Evolutionary conservation across 306 rosid species (phyloP).

Genomic region (Gastrolobium bilobum): DNA sequence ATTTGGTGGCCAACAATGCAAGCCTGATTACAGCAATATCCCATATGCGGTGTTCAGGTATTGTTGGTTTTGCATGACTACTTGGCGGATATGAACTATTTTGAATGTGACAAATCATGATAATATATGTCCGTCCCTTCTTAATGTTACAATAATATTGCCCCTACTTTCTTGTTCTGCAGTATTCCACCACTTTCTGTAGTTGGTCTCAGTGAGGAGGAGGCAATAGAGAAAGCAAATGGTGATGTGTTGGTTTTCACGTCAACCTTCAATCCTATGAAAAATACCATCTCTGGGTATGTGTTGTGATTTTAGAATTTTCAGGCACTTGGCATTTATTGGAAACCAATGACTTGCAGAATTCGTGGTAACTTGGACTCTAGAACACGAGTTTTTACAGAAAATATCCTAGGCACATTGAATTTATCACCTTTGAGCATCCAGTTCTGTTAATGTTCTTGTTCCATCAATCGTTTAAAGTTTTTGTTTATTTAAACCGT

Average conservation of each 20-base stretch:
- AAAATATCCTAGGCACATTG: neutral
- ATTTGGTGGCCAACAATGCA: conserved; percentile 77
- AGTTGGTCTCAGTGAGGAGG: conserved; percentile 96
- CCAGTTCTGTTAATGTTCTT: conserved; percentile 11
- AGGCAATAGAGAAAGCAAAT: conserved; percentile 78
- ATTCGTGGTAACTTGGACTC: conserved; percentile 40
- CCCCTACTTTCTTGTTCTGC: conserved; percentile 51
- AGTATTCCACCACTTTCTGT: conserved; percentile 96
- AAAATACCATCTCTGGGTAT: conserved; percentile 97
- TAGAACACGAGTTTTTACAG: conserved; percentile 9
- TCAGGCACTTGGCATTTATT: conserved; percentile 32
- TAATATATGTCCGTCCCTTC: conserved; percentile 25
- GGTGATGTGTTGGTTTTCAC: conserved; percentile 86
- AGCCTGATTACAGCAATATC: conserved; percentile 73
- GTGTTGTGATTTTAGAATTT: conserved; percentile 47
- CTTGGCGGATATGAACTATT: conserved; percentile 13
- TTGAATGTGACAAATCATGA: conserved; percentile 3
- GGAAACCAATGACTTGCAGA: conserved; percentile 6
- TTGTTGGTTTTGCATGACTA: conserved; percentile 11
- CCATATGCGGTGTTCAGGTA: conserved; percentile 66
- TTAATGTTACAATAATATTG: conserved; percentile 37
- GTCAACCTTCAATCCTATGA: conserved; percentile 94
- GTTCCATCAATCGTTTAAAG: no score
- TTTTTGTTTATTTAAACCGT: conserved; percentile 3
- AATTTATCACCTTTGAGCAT: conserved; percentile 11